Evolutionary conservation across 208 protist species (phyloP).

Genomic region (Spironucleus salmonicida): DNA sequence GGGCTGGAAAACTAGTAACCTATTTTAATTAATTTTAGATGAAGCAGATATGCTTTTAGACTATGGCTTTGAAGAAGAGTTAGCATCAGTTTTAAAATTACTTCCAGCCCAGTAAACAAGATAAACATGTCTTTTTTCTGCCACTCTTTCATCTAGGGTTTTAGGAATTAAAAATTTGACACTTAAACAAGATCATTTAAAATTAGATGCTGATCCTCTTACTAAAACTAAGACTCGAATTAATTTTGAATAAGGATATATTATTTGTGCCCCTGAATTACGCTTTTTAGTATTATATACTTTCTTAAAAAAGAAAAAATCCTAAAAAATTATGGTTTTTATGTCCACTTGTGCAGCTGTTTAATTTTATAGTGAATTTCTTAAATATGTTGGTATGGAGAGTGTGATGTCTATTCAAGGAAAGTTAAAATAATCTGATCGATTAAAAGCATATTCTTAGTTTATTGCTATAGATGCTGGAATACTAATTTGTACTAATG

Average conservation of each 20-base stretch:
- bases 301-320: conserved; percentile 30
- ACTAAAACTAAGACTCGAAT: not conserved
- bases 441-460: conserved; percentile 17
- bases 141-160: not conserved
- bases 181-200: conserved; percentile 7
- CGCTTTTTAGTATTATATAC: conserved; percentile 33
- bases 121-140: not conserved
- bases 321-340: conserved; percentile 43
- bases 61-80: conserved; percentile 14
- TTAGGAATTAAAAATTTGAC: not conserved
- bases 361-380: conserved; percentile 31
- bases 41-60: conserved; percentile 24
- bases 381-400: conserved; percentile 31
- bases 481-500: conserved; percentile 62
- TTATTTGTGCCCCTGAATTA: conserved; percentile 30
- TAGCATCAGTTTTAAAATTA: not conserved
- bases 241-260: conserved; percentile 31
- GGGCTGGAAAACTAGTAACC: not conserved
- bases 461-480: conserved; percentile 26
- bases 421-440: conserved; percentile 26
- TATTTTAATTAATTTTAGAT: conserved; percentile 12
- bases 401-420: conserved; percentile 7
- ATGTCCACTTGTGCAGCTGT: conserved; percentile 33
- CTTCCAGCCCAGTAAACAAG: not conserved
- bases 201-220: not conserved